These are phyloP conservation scores for Vigna reflexopilosa DNA, from an alignment of 306 rosid species.

Conservation along the genomic window DNA sequence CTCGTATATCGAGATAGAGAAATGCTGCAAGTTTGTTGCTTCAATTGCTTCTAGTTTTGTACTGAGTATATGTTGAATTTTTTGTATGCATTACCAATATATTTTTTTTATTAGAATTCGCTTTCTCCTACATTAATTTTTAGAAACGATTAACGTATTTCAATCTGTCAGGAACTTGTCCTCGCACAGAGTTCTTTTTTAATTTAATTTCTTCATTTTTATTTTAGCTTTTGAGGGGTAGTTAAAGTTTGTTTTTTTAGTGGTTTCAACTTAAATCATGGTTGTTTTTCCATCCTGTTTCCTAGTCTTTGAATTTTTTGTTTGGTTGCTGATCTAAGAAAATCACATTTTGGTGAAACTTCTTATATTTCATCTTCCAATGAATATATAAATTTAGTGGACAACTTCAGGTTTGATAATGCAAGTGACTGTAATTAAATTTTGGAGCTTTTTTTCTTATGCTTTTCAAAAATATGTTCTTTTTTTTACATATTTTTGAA, in stretches of 20 bases:
- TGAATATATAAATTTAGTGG: neutral
- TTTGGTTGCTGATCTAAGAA: neutral
- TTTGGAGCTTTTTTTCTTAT: neutral
- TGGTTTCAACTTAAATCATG: neutral
- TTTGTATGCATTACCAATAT: neutral
- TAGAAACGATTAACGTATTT: neutral
- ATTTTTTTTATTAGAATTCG: neutral
- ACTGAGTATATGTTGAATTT: neutral
- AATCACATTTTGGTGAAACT: neutral
- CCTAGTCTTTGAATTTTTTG: neutral
- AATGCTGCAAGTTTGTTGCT: neutral
- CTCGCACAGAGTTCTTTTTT: neutral
- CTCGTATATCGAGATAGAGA: neutral
- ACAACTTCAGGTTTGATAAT: neutral
- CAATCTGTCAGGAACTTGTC: constrained; percentile 23
- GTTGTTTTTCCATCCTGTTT: neutral
- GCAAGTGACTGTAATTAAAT: neutral
- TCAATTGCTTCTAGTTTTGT: neutral
- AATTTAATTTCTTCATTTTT: constrained; percentile 4
- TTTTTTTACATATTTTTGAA: neutral
- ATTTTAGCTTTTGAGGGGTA: neutral
- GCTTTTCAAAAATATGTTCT: neutral
- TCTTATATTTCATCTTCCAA: neutral
- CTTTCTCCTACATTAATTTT: constrained; percentile 15
- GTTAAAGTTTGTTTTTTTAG: constrained; percentile 10